phyloP scores from a whole-genome alignment of 495 filamentous ascomycete species.

The Xylaria telfairii region DNA sequence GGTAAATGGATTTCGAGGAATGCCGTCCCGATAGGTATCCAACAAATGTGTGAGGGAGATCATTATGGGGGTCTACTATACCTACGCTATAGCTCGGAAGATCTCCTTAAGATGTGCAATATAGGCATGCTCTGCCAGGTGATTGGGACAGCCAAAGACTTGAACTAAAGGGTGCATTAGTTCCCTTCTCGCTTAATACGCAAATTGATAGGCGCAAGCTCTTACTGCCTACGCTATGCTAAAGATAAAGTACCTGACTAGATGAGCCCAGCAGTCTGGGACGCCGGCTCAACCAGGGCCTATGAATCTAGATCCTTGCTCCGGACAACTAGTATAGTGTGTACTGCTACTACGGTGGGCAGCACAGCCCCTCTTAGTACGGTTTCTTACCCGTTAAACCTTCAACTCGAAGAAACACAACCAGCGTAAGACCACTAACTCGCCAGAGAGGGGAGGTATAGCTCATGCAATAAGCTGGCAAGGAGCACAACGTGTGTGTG shows the following conservation, averaged over 20 bases:
- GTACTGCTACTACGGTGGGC: not conserved
- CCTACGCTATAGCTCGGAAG: constrained; percentile 22
- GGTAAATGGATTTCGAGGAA: not conserved
- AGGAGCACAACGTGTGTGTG: not conserved
- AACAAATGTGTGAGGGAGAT: not conserved
- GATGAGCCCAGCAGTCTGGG: constrained; percentile 24
- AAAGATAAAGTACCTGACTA: constrained; percentile 9
- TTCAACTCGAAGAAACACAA: not conserved
- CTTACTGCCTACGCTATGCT: not conserved
- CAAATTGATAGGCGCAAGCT: constrained; percentile 3
- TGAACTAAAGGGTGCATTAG: constrained; percentile 33
- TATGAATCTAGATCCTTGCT: constrained; percentile 20
- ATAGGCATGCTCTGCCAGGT: constrained; percentile 39
- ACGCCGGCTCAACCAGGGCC: constrained; percentile 15
- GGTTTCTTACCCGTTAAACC: not conserved
- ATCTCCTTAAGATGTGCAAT: constrained; percentile 56
- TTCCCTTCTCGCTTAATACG: constrained; percentile 41
- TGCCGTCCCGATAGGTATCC: not conserved
- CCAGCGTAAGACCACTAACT: not conserved
- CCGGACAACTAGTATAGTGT: constrained; percentile 4
- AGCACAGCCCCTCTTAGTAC: not conserved
- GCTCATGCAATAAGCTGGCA: not conserved
- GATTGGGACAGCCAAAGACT: constrained; percentile 33
- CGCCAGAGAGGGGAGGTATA: not conserved
- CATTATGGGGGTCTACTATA: constrained; percentile 5